Base-by-base conservation (phyloP, 768 basidiomycete species). In the Lyophyllum decastes region DNA sequence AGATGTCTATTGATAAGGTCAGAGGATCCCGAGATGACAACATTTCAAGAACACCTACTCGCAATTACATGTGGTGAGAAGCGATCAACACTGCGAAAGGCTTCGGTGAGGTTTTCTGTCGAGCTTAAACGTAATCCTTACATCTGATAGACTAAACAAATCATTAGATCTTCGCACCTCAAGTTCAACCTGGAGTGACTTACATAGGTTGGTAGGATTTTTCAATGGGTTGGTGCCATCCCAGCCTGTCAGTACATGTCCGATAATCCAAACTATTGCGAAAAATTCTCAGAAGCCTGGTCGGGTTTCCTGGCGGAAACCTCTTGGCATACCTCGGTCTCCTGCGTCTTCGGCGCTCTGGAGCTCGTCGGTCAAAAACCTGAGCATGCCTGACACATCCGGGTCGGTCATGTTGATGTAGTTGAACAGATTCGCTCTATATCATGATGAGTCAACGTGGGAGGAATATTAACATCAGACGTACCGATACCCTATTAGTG, bases 1-100 rank as follows among this genome's bases (percentile, higher is more conserved):
- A 90, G n/a, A 90, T 83, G 61, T 82, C 88, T 86, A 54, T 38
- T 49, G 66, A 61, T 41, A 43, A 50, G 40, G 25, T 49, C 52
- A 50, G 55, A 45, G 10, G 16, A 22, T 7, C 21, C n/a, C 12
- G 12, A 22, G 38, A 17, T 1, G 7, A 7, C 11, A 2, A n/a
- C 1, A 9, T 34, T 55, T 30, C 14, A n/a, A 34, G 22, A 26
- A 4, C 10, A 78, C 86, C 43, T 52, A 88, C 86, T 87, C 44
- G 88, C 86, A 59, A 90, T 87, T 54, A 90, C 88, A 63, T 90
- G 89, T 27, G 88, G 88, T 8, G 88, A 86, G 70, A 79, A 90
- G n/a, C 88, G 86, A 63, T 90, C 88, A 54, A 90, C 84, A 54
- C 88, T 89, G 50, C 44, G 27, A 16, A 59, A 19, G 40, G 1